phyloP scores from a whole-genome alignment of 208 protist genomes.

The Porcisia deanei region DNA sequence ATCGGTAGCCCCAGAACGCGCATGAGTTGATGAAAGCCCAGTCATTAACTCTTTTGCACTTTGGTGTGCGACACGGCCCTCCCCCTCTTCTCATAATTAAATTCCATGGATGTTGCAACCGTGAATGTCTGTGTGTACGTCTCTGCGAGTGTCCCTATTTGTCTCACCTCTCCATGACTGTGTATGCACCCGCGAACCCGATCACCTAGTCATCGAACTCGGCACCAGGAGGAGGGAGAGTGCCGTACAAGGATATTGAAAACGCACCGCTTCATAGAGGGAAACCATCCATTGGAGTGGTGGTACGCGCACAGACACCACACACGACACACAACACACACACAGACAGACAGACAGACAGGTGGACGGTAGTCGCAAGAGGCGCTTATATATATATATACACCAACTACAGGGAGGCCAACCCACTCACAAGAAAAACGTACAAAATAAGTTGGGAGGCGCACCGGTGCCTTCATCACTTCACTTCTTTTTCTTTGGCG shows the following conservation, averaged over 20 bases:
- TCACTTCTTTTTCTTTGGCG: slow-evolving; percentile 48
- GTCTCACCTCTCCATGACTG: not conserved
- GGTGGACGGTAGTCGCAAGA: too few relatives aligned
- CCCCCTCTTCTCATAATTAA: not conserved
- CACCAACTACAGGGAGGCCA: too few relatives aligned
- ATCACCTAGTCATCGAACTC: not conserved
- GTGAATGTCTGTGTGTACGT: not conserved
- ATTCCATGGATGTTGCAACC: not conserved
- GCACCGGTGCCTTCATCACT: not conserved
- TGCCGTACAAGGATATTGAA: not conserved
- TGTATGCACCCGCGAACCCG: not conserved
- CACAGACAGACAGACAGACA: too few relatives aligned
- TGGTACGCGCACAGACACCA: too few relatives aligned
- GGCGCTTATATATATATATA: too few relatives aligned
- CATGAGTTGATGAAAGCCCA: slow-evolving; percentile 2
- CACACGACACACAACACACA: too few relatives aligned
- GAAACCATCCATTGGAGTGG: too few relatives aligned
- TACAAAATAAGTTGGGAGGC: not conserved
- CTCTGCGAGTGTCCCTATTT: not conserved
- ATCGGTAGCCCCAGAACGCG: not conserved
- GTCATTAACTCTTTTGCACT: not conserved
- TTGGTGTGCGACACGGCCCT: not conserved
- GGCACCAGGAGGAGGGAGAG: not conserved
- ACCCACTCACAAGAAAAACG: not conserved
- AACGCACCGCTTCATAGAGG: not conserved